Percentiles rank a stretch among this genome's conserved stretches.
phyloP scores from a whole-genome alignment of 2,329 filamentous ascomycete species.

The Scortechinia acanthostroma region DNA sequence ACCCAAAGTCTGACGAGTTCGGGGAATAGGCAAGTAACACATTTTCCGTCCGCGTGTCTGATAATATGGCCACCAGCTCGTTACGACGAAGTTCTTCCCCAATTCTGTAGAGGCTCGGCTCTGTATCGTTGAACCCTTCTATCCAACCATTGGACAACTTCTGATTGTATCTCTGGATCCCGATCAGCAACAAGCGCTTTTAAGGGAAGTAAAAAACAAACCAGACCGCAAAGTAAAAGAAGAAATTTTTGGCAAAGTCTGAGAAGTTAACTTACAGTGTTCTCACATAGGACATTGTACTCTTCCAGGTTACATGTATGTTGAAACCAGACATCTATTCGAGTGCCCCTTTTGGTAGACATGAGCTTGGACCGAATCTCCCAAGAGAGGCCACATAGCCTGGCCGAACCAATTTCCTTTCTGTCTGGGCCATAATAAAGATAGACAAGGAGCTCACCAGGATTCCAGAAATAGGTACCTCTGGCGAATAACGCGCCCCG shows the following conservation, averaged over 20 bases:
- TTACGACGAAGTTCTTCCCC: constrained; percentile 14
- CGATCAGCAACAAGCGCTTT: not conserved
- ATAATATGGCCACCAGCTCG: constrained; percentile 1
- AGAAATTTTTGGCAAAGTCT: not conserved
- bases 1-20: not conserved
- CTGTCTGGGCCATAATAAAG: constrained; percentile 18
- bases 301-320: constrained; percentile 16
- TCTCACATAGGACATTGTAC: constrained; percentile 10
- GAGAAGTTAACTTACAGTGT: not conserved
- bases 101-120: constrained; percentile 8
- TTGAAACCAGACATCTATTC: constrained; percentile 19
- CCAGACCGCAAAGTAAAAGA: too few species aligned
- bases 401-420: constrained; percentile 15
- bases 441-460: constrained; percentile 14
- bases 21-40: not conserved
- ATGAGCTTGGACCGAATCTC: constrained; percentile 7
- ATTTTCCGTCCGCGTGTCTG: not conserved
- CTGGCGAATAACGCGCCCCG: too few species aligned
- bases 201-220: too few species aligned
- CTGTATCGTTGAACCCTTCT: constrained; percentile 19
- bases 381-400: constrained; percentile 3
- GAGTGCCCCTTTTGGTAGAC: constrained; percentile 6
- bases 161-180: constrained; percentile 6
- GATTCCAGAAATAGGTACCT: constrained; percentile 9
- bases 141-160: constrained; percentile 18